phyloP scores from a whole-genome alignment of 1,284 basidiomycete genomes.

The Ganoderma meredithae region DNA sequence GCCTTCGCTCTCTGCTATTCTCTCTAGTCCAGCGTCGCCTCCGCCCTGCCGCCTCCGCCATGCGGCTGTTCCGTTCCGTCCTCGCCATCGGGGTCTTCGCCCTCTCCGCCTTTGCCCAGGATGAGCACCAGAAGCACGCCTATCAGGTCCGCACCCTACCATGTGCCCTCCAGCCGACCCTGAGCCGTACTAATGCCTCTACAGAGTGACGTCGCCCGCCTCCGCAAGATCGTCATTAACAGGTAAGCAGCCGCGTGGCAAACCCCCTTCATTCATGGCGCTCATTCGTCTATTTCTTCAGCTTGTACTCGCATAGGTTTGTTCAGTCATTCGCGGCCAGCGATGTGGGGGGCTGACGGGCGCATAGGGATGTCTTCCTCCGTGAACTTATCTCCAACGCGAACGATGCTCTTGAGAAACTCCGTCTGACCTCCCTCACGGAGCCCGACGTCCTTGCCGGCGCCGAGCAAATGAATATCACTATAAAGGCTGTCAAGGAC shows the following conservation, averaged over 20 bases:
- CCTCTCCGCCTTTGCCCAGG: constrained; percentile 59
- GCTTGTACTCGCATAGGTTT: constrained; percentile 76
- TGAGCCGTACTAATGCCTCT: constrained; percentile 11
- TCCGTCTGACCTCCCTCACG: constrained; percentile 85
- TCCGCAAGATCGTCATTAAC: constrained; percentile 93
- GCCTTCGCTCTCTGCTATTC: constrained; percentile 4
- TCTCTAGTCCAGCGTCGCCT: constrained; percentile 10
- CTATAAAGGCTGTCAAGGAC: constrained; percentile 77
- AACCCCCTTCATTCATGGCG: constrained; percentile 1
- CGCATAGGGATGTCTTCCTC: constrained; percentile 86
- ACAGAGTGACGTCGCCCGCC: constrained; percentile 90
- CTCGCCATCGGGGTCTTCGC: constrained; percentile 60
- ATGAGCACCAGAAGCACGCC: constrained; percentile 66
- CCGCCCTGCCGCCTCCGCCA: constrained; percentile 41
- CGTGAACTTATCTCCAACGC: constrained; percentile 94
- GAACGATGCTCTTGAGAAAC: constrained; percentile 94
- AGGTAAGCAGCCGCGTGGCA: constrained; percentile 53
- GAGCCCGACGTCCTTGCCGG: constrained; percentile 78
- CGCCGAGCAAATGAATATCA: constrained; percentile 82
- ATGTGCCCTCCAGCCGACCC: neutral
- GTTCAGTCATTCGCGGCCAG: constrained; percentile 32
- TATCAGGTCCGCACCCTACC: constrained; percentile 71
- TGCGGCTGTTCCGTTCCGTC: constrained; percentile 68
- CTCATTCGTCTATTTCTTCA: constrained; percentile 4
- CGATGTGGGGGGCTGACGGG: neutral